Percentiles rank a stretch among this genome's conserved stretches.
phyloP scores from a whole-genome alignment of 306 rosid genomes.

The Cicer chorassanicum region DNA sequence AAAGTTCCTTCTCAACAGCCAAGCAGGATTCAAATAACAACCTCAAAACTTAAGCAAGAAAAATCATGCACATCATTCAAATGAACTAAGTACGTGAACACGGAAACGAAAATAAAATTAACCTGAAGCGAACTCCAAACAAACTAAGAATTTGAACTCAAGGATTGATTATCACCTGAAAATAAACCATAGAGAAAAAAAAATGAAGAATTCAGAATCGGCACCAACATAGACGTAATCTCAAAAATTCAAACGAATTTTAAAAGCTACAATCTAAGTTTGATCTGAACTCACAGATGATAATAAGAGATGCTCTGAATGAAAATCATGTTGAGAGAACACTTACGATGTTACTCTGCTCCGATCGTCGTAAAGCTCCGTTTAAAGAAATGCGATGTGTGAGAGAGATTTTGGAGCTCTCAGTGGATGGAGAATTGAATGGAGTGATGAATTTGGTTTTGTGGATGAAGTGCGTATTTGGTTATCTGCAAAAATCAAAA shows the following conservation, averaged over 20 bases:
- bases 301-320: background rate
- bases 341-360: slow-evolving; percentile 31
- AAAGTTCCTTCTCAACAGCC: slow-evolving; percentile 16
- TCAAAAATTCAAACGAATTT: background rate
- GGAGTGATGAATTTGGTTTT: slow-evolving; percentile 18
- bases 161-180: background rate
- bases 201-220: slow-evolving; percentile 3
- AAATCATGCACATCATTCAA: background rate
- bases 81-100: slow-evolving; percentile 8
- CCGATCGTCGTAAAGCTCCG: slow-evolving; percentile 24
- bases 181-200: slow-evolving; percentile 33
- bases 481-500: slow-evolving; percentile 23
- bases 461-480: background rate
- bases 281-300: slow-evolving; percentile 20
- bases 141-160: background rate
- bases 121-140: background rate
- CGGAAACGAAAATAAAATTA: slow-evolving; percentile 11
- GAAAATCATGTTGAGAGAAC: slow-evolving; percentile 2
- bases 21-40: slow-evolving; percentile 31
- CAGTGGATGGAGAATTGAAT: background rate
- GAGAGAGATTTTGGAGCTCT: background rate
- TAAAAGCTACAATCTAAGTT: background rate
- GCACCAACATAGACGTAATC: background rate
- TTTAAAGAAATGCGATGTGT: slow-evolving; percentile 3
- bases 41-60: background rate